Percentiles rank a stretch among this genome's conserved stretches.
phyloP scores from a whole-genome alignment of 1,284 basidiomycete species.

The Heterobasidion parviporum region DNA sequence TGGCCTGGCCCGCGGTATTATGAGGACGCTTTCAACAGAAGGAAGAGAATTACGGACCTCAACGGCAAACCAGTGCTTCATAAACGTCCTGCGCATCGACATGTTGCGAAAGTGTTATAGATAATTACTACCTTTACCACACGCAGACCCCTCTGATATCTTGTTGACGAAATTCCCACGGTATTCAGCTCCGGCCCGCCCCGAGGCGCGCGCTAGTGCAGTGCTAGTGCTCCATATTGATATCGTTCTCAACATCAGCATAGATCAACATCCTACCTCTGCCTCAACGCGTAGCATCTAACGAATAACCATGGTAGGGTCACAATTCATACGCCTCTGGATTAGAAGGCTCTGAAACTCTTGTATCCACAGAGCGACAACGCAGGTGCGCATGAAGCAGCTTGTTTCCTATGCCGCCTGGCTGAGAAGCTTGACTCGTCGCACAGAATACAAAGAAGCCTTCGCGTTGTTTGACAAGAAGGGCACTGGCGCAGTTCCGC shows the following conservation, averaged over 20 bases:
- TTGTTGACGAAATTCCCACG: neutral
- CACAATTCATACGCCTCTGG: too few species aligned
- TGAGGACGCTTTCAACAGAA: neutral
- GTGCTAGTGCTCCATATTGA: too few species aligned
- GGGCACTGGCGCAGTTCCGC: slow-evolving; percentile 83
- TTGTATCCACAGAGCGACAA: slow-evolving; percentile 44
- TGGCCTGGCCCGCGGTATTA: slow-evolving; percentile 38
- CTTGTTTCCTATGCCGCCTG: neutral
- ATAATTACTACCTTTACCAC: neutral
- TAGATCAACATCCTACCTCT: too few species aligned
- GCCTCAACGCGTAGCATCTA: too few species aligned
- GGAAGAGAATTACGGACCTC: slow-evolving; percentile 42
- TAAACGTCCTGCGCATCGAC: slow-evolving; percentile 29
- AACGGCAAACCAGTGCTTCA: slow-evolving; percentile 77
- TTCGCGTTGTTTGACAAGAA: slow-evolving; percentile 98
- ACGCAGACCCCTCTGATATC: neutral
- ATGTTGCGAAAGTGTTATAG: slow-evolving; percentile 12
- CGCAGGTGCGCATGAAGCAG: slow-evolving; percentile 34
- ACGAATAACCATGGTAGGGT: too few species aligned
- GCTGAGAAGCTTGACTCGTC: neutral
- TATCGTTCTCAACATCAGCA: too few species aligned
- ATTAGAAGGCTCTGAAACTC: too few species aligned
- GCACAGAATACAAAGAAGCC: slow-evolving; percentile 87
- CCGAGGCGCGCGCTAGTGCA: neutral
- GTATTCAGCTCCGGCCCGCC: neutral